phyloP scores from a whole-genome alignment of 2,329 filamentous ascomycete genomes.

The Ampelomyces quisqualis region DNA sequence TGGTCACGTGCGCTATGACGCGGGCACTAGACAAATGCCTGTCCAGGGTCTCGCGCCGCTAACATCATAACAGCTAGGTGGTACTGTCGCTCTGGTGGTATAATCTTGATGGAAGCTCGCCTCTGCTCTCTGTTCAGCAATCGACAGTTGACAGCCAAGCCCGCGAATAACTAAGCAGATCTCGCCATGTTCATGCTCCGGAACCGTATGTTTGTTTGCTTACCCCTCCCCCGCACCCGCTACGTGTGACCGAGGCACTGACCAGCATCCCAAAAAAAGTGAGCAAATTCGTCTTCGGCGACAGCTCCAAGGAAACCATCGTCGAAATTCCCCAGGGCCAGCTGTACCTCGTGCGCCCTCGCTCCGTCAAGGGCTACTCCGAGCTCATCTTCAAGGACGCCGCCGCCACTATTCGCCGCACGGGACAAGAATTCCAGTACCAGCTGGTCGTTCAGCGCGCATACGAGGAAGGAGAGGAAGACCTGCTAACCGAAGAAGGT shows the following conservation, averaged over 20 bases:
- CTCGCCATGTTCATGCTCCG: slow-evolving; percentile 46
- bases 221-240: slow-evolving; percentile 37
- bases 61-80: slow-evolving; percentile 18
- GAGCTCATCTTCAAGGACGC: slow-evolving; percentile 99
- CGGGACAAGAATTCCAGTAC: slow-evolving; percentile 93
- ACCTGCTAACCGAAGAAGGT: slow-evolving; percentile 85
- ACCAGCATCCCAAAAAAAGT: slow-evolving; percentile 57
- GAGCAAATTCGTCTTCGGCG: slow-evolving; percentile 88
- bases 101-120: slow-evolving; percentile 17
- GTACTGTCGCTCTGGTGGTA: slow-evolving; percentile 13
- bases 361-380: slow-evolving; percentile 95
- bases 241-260: slow-evolving; percentile 19
- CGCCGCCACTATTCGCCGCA: slow-evolving; percentile 85
- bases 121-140: slow-evolving; percentile 18
- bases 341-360: slow-evolving; percentile 92
- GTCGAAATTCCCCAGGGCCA: slow-evolving; percentile 95
- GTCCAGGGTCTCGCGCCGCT: slow-evolving; percentile 14
- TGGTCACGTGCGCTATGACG: slow-evolving; percentile 6
- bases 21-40: slow-evolving; percentile 12
- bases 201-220: slow-evolving; percentile 38
- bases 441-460: slow-evolving; percentile 94
- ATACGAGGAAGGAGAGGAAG: slow-evolving; percentile 96
- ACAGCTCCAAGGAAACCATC: slow-evolving; percentile 85
- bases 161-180: slow-evolving; percentile 6
- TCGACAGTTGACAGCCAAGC: slow-evolving; percentile 23